A percentile compares a stretch with the other conserved stretches of the same genome.
Evolutionary conservation across 345 rosid species (phyloP).

Genomic region (Lumnitzera littorea): DNA sequence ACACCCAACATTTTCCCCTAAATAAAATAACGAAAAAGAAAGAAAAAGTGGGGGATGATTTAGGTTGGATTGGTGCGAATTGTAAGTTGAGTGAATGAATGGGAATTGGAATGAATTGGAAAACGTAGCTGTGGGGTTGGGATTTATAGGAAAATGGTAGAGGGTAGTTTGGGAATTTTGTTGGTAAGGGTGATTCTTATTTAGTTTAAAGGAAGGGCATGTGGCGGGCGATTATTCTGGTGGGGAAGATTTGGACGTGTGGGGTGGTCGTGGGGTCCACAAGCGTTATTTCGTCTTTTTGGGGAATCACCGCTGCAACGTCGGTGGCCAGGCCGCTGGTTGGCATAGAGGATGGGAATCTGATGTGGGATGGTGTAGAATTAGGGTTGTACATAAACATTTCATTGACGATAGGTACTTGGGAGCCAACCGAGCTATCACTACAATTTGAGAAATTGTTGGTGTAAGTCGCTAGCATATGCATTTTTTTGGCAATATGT

Average conservation of each 20-base stretch:
- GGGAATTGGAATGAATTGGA: constrained; percentile 6
- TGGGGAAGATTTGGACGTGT: constrained; percentile 17
- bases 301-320: background rate
- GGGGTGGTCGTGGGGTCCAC: constrained; percentile 9
- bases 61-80: no score
- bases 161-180: constrained; percentile 11
- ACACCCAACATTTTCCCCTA: constrained; percentile 67
- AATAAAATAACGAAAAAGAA: background rate
- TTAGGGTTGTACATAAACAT: no score
- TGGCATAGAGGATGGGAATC: background rate
- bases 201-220: background rate
- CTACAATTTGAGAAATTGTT: no score
- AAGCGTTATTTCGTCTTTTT: constrained; percentile 2
- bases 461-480: no score
- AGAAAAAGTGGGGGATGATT: no score
- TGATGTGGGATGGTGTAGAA: background rate
- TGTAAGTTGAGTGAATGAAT: constrained; percentile 2
- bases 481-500: no score
- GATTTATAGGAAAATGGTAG: constrained; percentile 16
- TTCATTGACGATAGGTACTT: no score
- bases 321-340: background rate
- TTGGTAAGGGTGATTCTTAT: no score
- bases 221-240: constrained; percentile 30
- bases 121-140: background rate
- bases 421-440: no score